phyloP scores from a whole-genome alignment of 257 asterid genomes.

The Catharanthus roseus region DNA sequence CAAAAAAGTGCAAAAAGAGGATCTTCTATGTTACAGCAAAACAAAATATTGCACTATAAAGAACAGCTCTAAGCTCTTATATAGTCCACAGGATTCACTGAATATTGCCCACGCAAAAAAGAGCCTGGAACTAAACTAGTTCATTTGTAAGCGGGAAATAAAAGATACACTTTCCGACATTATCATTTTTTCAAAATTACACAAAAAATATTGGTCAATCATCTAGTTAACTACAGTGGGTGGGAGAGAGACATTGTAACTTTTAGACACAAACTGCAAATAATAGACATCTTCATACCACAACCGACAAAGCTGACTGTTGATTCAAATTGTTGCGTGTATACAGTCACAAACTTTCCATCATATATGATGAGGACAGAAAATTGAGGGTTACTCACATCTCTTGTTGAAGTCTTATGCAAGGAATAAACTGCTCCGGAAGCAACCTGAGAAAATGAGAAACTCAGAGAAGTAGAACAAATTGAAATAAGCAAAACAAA shows the following conservation, averaged over 20 bases:
- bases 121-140: no score
- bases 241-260: no score
- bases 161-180: no score
- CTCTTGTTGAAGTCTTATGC: conserved; percentile 96
- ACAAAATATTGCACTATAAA: not conserved
- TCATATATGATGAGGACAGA: not conserved
- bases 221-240: not conserved
- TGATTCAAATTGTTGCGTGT: not conserved
- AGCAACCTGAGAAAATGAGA: conserved; percentile 60
- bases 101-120: no score
- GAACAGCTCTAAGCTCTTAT: not conserved
- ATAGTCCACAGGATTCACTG: not conserved
- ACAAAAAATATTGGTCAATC: no score
- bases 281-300: not conserved
- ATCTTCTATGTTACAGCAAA: not conserved
- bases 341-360: not conserved
- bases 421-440: conserved; percentile 88
- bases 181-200: no score
- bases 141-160: no score
- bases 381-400: conserved; percentile 40
- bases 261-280: not conserved
- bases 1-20: not conserved
- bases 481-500: conserved; percentile 1
- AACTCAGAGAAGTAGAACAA: conserved; percentile 14
- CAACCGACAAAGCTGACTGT: not conserved